A percentile compares a stretch with the other conserved stretches of the same genome.
Conservation (phyloP, 768 basidiomycete species). For the Cystofilobasidium macerans region DNA sequence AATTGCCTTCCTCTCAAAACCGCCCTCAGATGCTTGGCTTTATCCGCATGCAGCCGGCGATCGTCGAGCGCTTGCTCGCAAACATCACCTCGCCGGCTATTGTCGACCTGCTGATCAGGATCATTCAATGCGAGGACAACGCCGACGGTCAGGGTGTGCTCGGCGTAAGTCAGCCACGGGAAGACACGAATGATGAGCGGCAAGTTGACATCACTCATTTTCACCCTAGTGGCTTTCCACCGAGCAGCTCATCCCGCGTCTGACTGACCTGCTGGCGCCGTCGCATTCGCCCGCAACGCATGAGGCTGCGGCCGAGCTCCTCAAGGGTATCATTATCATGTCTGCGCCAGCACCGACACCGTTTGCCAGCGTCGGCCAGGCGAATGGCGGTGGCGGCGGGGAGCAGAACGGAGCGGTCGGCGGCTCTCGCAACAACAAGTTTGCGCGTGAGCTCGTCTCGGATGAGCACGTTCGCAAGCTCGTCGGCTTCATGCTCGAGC, state of each 20-base stretch:
- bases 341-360: slow-evolving; percentile 76
- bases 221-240: slow-evolving; percentile 68
- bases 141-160: slow-evolving; percentile 70
- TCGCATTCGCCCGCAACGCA: slow-evolving; percentile 63
- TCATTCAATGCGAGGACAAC: slow-evolving; percentile 79
- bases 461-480: slow-evolving; percentile 60
- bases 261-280: slow-evolving; percentile 75
- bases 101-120: slow-evolving; percentile 78
- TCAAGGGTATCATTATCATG: slow-evolving; percentile 90
- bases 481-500: slow-evolving; percentile 62
- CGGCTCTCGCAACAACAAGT: slow-evolving; percentile 49
- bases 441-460: slow-evolving; percentile 77
- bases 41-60: slow-evolving; percentile 67
- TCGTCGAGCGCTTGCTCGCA: slow-evolving; percentile 68
- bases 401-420: slow-evolving; percentile 48
- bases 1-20: background rate
- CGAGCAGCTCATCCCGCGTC: slow-evolving; percentile 65
- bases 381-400: slow-evolving; percentile 33
- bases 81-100: slow-evolving; percentile 84
- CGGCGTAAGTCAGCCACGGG: slow-evolving; percentile 55
- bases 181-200: slow-evolving; percentile 30
- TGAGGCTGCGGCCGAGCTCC: slow-evolving; percentile 72
- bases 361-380: slow-evolving; percentile 51
- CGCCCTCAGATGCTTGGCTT: slow-evolving; percentile 71
- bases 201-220: background rate